Percentiles rank a stretch among this genome's conserved stretches.
Conservation (phyloP, 805 yeast genomes). For the Wickerhamomyces subpelliculosus region DNA sequence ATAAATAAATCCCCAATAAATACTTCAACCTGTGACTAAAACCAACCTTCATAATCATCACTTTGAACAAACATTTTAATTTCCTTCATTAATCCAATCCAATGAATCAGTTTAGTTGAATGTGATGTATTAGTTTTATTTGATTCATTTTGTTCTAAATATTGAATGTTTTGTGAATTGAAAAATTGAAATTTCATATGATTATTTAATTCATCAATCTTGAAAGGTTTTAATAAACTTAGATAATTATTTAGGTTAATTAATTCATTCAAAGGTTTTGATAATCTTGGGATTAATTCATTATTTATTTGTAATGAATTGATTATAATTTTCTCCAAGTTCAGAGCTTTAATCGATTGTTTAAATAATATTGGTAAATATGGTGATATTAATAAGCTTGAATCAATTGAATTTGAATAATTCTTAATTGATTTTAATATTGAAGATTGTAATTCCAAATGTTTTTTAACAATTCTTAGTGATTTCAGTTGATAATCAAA, state of each 20-base stretch:
- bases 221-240: conserved; percentile 23
- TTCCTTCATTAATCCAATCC: conserved; percentile 20
- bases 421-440: conserved; percentile 9
- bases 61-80: conserved; percentile 7
- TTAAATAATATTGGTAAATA: conserved; percentile 22
- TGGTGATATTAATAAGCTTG: conserved; percentile 15
- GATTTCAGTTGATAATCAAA: conserved; percentile 34
- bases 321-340: conserved; percentile 21
- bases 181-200: conserved; percentile 18
- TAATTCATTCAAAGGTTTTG: conserved; percentile 20
- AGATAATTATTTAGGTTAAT: conserved; percentile 20
- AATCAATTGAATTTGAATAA: conserved; percentile 19
- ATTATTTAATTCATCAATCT: conserved; percentile 16
- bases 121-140: background rate
- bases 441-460: conserved; percentile 8
- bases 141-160: background rate
- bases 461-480: conserved; percentile 29
- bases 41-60: conserved; percentile 23
- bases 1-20: too few species aligned
- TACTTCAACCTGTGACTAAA: too few species aligned
- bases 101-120: conserved; percentile 3
- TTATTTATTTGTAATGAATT: conserved; percentile 22
- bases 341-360: conserved; percentile 20
- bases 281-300: conserved; percentile 15
- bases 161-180: conserved; percentile 10